Evolutionary conservation across 1,284 basidiomycete genomes (phyloP).

Genomic region (Boletus smithii): DNA sequence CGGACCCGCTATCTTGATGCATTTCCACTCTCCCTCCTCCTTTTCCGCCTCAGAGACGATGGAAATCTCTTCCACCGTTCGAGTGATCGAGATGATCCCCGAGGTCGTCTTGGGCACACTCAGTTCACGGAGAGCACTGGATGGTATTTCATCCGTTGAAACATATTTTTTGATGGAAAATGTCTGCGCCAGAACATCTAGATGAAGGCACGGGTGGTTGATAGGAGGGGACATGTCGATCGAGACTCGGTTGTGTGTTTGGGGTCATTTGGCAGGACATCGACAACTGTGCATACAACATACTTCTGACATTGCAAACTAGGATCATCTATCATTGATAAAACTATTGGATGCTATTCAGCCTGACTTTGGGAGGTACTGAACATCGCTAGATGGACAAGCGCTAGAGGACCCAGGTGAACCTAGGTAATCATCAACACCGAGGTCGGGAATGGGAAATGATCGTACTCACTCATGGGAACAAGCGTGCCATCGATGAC

Average conservation of each 20-base stretch:
- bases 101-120: constrained; percentile 15
- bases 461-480: constrained; percentile 47
- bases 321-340: background rate
- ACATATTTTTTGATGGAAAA: constrained; percentile 58
- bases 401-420: constrained; percentile 45
- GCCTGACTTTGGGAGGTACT: constrained; percentile 57
- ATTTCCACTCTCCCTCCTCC: constrained; percentile 49
- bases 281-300: too few relatives aligned
- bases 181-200: constrained; percentile 49
- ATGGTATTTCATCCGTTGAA: constrained; percentile 29
- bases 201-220: constrained; percentile 44
- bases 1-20: constrained; percentile 61
- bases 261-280: too few relatives aligned
- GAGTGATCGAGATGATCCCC: constrained; percentile 55
- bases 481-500: constrained; percentile 62
- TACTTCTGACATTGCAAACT: background rate
- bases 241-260: background rate
- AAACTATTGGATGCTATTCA: constrained; percentile 17
- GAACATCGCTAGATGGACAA: constrained; percentile 58
- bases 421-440: constrained; percentile 37
- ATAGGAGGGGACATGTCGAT: constrained; percentile 48
- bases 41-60: constrained; percentile 47
- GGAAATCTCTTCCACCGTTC: constrained; percentile 59
- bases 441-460: background rate
- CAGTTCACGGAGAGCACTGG: constrained; percentile 32